phyloP scores from a whole-genome alignment of 768 basidiomycete species.

The Cystobasidium ongulense region DNA sequence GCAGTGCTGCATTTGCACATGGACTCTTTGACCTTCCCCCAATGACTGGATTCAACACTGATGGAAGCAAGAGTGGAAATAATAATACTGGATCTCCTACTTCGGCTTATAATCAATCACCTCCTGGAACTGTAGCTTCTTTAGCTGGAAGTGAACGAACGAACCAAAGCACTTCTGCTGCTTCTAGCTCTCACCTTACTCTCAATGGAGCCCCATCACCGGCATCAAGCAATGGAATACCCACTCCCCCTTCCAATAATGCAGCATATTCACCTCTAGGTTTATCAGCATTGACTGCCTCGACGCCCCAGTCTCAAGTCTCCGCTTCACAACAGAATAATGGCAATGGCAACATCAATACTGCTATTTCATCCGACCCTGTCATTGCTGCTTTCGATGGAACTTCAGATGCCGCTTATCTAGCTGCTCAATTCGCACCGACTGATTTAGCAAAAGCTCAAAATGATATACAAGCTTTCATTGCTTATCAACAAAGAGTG shows the following conservation, averaged over 20 bases:
- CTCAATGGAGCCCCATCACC: constrained; percentile 13
- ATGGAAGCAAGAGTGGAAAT: background rate
- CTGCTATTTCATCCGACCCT: background rate
- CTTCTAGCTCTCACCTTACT: background rate
- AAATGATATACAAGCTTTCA: constrained; percentile 13
- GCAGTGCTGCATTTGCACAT: background rate
- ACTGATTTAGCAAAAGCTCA: constrained; percentile 17
- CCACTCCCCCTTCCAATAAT: constrained; percentile 5
- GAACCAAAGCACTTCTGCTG: background rate
- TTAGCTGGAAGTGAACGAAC: constrained; percentile 11
- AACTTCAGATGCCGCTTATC: constrained; percentile 2
- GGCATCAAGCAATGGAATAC: constrained; percentile 10
- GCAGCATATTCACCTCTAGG: constrained; percentile 12
- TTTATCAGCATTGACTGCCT: background rate
- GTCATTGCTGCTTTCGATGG: constrained; percentile 4
- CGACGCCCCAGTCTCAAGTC: background rate
- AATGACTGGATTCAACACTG: background rate
- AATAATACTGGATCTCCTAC: background rate
- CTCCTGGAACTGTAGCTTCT: constrained; percentile 11
- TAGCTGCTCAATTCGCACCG: background rate
- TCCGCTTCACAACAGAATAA: background rate
- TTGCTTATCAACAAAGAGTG: constrained; percentile 18
- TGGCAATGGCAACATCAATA: background rate
- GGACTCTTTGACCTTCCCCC: background rate
- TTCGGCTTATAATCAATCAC: background rate